Conservation (phyloP, 2,329 filamentous ascomycete species). For the Penicillium brevicompactum region DNA sequence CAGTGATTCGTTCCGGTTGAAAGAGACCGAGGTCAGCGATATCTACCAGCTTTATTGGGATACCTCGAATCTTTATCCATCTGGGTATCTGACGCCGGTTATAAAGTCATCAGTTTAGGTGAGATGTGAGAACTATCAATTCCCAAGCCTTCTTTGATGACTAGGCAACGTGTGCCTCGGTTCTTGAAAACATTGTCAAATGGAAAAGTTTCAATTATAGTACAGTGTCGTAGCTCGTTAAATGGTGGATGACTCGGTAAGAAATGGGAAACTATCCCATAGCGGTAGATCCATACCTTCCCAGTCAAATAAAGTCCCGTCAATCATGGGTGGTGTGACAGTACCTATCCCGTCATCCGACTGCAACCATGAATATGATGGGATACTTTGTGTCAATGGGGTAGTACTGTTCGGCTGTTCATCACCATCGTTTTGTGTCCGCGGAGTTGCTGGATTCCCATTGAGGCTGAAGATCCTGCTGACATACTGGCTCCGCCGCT, state of each 20-base stretch:
- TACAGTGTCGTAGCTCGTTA: slow-evolving; percentile 2
- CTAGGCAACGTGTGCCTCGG: too few species aligned
- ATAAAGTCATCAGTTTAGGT: slow-evolving; percentile 11
- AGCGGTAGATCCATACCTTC: slow-evolving; percentile 38
- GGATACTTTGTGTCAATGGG: slow-evolving; percentile 6
- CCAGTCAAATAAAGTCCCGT: slow-evolving; percentile 28
- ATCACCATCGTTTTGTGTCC: slow-evolving; percentile 3
- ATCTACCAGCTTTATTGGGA: slow-evolving; percentile 24
- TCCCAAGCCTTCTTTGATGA: too few species aligned
- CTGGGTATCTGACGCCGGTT: slow-evolving; percentile 10
- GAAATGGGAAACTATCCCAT: slow-evolving; percentile 41
- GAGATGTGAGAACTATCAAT: background rate
- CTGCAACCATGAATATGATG: slow-evolving; percentile 20
- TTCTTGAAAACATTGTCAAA: background rate
- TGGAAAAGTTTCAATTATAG: background rate
- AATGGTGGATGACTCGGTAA: slow-evolving; percentile 22
- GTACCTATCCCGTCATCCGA: slow-evolving; percentile 10
- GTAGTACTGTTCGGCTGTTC: slow-evolving; percentile 5
- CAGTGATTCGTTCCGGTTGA: slow-evolving; percentile 19
- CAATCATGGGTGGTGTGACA: slow-evolving; percentile 18
- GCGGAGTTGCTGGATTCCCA: slow-evolving; percentile 13
- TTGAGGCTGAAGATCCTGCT: slow-evolving; percentile 40
- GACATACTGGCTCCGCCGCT: slow-evolving; percentile 37
- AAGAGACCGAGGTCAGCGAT: slow-evolving; percentile 16
- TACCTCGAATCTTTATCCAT: slow-evolving; percentile 18